Conservation (phyloP, 768 basidiomycete genomes). For the Pisolithus marmoratus region DNA sequence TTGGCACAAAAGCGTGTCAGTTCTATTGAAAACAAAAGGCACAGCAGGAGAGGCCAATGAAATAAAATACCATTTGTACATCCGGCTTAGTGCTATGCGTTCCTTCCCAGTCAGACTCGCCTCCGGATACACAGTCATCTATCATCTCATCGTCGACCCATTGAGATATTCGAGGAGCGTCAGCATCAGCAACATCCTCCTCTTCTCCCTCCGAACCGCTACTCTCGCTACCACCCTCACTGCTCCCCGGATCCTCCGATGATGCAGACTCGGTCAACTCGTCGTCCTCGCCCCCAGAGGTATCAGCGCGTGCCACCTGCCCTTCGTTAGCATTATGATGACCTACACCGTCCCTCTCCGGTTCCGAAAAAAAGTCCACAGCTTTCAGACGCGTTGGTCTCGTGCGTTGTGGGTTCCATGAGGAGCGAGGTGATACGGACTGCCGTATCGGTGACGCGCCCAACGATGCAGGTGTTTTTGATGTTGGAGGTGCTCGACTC, state of each 20-base stretch:
- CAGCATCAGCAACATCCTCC: conserved; percentile 31
- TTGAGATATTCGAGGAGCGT: conserved; percentile 54
- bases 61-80: background rate
- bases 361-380: conserved; percentile 10
- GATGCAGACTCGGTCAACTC: background rate
- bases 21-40: background rate
- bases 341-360: conserved; percentile 1
- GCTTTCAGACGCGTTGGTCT: conserved; percentile 14
- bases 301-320: background rate
- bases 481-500: conserved; percentile 1
- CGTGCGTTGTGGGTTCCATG: background rate
- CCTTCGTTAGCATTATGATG: background rate
- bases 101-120: conserved; percentile 5
- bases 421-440: background rate
- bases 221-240: conserved; percentile 6
- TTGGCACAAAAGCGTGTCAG: background rate
- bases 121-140: conserved; percentile 6
- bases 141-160: conserved; percentile 52
- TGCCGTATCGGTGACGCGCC: background rate
- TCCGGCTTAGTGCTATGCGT: conserved; percentile 12
- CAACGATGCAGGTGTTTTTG: background rate
- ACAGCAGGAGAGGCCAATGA: background rate
- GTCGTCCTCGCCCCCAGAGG: background rate
- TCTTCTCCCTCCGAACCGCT: conserved; percentile 23
- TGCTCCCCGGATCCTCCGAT: background rate